Percentiles rank a stretch among this genome's conserved stretches.
Conservation (phyloP, 78 protist species). For the Dictyostelium brefeldianum region DNA sequence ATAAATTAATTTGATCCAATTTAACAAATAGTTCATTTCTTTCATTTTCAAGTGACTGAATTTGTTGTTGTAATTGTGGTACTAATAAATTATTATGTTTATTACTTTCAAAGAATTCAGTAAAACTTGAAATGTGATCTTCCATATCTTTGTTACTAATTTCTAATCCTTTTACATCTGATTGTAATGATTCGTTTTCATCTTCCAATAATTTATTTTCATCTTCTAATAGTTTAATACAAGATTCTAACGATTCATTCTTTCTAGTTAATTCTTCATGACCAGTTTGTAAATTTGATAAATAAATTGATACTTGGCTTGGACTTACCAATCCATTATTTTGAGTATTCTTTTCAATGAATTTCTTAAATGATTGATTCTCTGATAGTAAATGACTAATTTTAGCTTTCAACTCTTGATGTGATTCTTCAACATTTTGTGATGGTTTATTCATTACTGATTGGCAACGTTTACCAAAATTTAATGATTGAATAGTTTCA, state of each 20-base stretch:
- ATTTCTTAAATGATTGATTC: not conserved
- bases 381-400: not conserved
- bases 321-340: not conserved
- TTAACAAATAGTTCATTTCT: not conserved
- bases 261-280: not conserved
- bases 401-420: not conserved
- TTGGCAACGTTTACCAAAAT: conserved; percentile 40
- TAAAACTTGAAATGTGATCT: too few relatives aligned
- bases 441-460: conserved; percentile 39
- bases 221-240: not conserved
- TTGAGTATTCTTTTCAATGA: not conserved
- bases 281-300: not conserved
- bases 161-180: not conserved
- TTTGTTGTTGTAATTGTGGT: not conserved
- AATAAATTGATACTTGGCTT: not conserved
- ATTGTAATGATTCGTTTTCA: not conserved
- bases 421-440: conserved; percentile 8
- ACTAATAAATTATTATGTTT: not conserved
- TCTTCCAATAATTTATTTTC: not conserved
- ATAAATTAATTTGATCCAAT: not conserved
- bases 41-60: not conserved
- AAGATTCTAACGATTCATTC: not conserved
- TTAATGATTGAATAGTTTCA: conserved; percentile 5
- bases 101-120: not conserved
- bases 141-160: not conserved